phyloP scores from a whole-genome alignment of 2,329 filamentous ascomycete species.

The Colletotrichum navitas region DNA sequence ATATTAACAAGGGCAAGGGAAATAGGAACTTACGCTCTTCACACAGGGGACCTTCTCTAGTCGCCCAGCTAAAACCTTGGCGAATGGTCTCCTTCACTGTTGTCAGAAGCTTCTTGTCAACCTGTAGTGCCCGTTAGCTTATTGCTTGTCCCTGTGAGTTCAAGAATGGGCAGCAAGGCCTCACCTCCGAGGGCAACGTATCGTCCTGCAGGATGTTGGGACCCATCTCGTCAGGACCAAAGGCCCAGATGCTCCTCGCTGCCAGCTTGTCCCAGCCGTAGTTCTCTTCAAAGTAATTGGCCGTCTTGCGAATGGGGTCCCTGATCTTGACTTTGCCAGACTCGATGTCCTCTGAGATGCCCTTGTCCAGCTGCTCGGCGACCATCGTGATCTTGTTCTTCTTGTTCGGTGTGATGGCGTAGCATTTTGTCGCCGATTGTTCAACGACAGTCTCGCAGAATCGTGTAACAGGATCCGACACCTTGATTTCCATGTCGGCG shows the following conservation, averaged over 20 bases:
- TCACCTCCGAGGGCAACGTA: slow-evolving; percentile 87
- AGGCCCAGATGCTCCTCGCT: slow-evolving; percentile 96
- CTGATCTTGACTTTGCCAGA: slow-evolving; percentile 89
- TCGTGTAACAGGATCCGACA: slow-evolving; percentile 95
- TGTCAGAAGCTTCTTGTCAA: slow-evolving; percentile 91
- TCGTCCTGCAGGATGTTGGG: slow-evolving; percentile 98
- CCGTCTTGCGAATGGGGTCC: slow-evolving; percentile 91
- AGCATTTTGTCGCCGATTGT: slow-evolving; percentile 97
- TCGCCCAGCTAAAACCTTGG: slow-evolving; percentile 97
- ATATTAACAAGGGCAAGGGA: slow-evolving; percentile 40
- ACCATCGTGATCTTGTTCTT: slow-evolving; percentile 99
- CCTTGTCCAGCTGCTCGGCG: slow-evolving; percentile 93
- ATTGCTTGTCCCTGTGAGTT: background rate
- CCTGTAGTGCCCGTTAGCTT: slow-evolving; percentile 59
- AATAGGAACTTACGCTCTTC: slow-evolving; percentile 84
- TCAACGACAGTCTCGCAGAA: slow-evolving; percentile 99
- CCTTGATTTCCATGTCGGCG: slow-evolving; percentile 99
- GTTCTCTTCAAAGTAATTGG: slow-evolving; percentile 96
- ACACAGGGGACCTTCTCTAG: slow-evolving; percentile 93
- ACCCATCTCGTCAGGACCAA: slow-evolving; percentile 93
- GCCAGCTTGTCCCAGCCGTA: slow-evolving; percentile 98
- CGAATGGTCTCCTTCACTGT: slow-evolving; percentile 92
- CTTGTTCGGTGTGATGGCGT: slow-evolving; percentile 97
- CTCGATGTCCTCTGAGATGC: slow-evolving; percentile 95
- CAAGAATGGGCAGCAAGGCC: slow-evolving; percentile 47